Evolutionary conservation across 2,329 filamentous ascomycete species (phyloP).

Genomic region (Pezicula rhizophila): DNA sequence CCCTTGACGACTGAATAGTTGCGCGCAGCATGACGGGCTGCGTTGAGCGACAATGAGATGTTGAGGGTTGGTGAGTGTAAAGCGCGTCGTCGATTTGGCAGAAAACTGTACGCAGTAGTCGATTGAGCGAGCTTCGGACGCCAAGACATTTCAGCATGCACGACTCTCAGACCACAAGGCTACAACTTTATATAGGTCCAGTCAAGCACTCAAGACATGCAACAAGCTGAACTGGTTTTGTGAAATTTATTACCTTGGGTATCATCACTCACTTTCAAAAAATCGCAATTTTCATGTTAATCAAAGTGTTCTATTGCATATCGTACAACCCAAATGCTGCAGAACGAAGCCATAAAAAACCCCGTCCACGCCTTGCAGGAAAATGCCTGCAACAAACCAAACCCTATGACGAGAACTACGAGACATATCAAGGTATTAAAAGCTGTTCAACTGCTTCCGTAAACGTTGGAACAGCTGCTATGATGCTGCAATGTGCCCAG

Average conservation of each 20-base stretch:
- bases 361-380: slow-evolving; percentile 25
- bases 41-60: slow-evolving; percentile 22
- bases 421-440: slow-evolving; percentile 28
- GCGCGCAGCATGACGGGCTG: slow-evolving; percentile 62
- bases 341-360: slow-evolving; percentile 23
- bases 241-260: neutral
- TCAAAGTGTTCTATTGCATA: slow-evolving; percentile 28
- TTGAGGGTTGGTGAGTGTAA: slow-evolving; percentile 17
- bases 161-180: slow-evolving; percentile 10
- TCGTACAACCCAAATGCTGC: slow-evolving; percentile 29
- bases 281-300: neutral
- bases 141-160: slow-evolving; percentile 10
- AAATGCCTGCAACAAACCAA: slow-evolving; percentile 19
- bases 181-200: neutral
- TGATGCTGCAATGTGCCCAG: slow-evolving; percentile 10
- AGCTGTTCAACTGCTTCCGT: slow-evolving; percentile 21
- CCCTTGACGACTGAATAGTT: slow-evolving; percentile 59
- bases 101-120: slow-evolving; percentile 9
- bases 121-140: slow-evolving; percentile 9
- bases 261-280: neutral
- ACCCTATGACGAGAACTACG: slow-evolving; percentile 20
- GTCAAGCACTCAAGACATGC: neutral
- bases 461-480: slow-evolving; percentile 16
- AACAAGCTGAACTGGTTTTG: neutral
- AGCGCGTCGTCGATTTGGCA: slow-evolving; percentile 9